Conservation (phyloP, 179 eudicot genomes). For the Nepenthes alata region DNA sequence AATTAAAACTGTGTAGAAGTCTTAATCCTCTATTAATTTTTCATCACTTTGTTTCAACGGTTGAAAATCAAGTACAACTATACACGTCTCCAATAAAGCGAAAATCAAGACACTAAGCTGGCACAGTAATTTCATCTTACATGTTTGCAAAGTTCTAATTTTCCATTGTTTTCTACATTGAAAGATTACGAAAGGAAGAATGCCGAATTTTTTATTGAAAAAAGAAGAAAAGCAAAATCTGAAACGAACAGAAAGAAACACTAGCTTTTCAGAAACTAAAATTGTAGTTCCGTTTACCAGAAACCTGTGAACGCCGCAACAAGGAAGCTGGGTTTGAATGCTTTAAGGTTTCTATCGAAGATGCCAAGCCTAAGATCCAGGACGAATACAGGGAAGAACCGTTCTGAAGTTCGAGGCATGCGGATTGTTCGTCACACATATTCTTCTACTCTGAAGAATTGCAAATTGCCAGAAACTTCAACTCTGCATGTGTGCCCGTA, state of each 20-base stretch:
- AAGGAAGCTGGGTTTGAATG: conserved; percentile 39
- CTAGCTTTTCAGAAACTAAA: not conserved
- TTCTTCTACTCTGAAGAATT: conserved; percentile 58
- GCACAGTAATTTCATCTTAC: too few relatives aligned
- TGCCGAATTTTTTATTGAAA: too few relatives aligned
- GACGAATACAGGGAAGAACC: conserved; percentile 21
- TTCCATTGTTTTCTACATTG: too few relatives aligned
- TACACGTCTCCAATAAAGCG: too few relatives aligned
- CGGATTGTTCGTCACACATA: conserved; percentile 54
- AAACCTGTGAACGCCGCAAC: conserved; percentile 20
- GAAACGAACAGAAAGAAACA: not conserved
- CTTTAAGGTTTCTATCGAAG: conserved; percentile 33
- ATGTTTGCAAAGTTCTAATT: too few relatives aligned
- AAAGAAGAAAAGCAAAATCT: not conserved
- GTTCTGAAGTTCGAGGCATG: conserved; percentile 16
- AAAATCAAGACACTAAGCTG: too few relatives aligned
- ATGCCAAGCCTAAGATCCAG: conserved; percentile 54
- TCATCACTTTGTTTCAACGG: too few relatives aligned
- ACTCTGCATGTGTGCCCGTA: conserved; percentile 57
- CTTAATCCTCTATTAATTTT: too few relatives aligned
- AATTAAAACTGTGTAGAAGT: too few relatives aligned
- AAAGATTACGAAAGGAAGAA: too few relatives aligned
- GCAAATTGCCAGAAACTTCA: conserved; percentile 37
- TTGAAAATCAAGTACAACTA: too few relatives aligned
- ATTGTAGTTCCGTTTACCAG: conserved; percentile 9